These are phyloP conservation scores for Vitis amurensis DNA, from an alignment of 164 flowering plant genomes.

Conservation along the genomic window DNA sequence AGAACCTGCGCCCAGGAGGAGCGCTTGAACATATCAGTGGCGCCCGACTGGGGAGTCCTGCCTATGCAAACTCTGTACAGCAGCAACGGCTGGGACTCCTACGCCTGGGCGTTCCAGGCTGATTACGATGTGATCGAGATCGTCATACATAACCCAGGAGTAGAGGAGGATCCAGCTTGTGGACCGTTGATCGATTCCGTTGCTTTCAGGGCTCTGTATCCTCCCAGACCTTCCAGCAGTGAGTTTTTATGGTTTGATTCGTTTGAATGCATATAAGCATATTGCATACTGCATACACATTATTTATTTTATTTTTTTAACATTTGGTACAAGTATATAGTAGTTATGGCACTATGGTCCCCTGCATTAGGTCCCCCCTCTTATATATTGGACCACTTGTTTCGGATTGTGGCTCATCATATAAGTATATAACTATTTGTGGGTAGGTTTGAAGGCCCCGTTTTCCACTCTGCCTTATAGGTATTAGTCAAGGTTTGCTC, in stretches of 20 bases:
- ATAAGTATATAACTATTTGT: too few relatives aligned
- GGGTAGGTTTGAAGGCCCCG: too few relatives aligned
- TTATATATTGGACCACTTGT: too few relatives aligned
- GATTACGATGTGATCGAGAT: constrained; percentile 28
- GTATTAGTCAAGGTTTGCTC: too few relatives aligned
- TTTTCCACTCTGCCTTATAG: too few relatives aligned
- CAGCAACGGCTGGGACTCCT: constrained; percentile 81
- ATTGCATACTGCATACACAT: too few relatives aligned
- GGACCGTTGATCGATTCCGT: constrained; percentile 90
- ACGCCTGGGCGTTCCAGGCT: constrained; percentile 70
- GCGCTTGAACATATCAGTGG: constrained; percentile 58
- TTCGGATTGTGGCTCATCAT: too few relatives aligned
- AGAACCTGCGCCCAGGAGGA: constrained; percentile 90
- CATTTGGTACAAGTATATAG: too few relatives aligned
- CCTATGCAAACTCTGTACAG: constrained; percentile 82
- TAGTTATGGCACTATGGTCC: too few relatives aligned
- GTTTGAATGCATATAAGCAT: background rate
- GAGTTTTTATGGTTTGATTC: constrained; percentile 26
- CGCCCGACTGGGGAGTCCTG: constrained; percentile 62
- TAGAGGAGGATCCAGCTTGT: constrained; percentile 93
- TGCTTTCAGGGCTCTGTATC: constrained; percentile 59
- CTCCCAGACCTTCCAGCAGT: constrained; percentile 71
- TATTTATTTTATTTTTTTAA: too few relatives aligned
- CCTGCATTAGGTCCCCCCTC: background rate
- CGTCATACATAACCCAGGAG: constrained; percentile 82